Conservation (phyloP, 306 rosid species). For the Ammopiptanthus mongolicus region DNA sequence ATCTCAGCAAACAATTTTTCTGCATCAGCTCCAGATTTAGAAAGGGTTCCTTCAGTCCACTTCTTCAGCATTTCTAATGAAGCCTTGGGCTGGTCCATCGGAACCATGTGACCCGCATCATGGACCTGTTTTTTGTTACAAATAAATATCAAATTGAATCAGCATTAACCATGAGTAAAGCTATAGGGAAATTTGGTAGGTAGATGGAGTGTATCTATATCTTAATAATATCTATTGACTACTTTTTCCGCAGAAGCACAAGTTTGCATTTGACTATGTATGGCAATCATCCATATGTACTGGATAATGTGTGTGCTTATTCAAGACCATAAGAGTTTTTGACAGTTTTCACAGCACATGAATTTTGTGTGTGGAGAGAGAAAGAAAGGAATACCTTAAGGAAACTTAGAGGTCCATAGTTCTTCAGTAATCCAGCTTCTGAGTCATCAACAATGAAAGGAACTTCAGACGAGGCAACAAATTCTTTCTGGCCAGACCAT, state of each 20-base stretch:
- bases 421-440: conserved; percentile 82
- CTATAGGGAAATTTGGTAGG: neutral
- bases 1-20: conserved; percentile 54
- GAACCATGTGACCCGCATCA: conserved; percentile 98
- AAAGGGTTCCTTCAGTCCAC: conserved; percentile 79
- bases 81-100: conserved; percentile 99
- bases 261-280: neutral
- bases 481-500: conserved; percentile 92
- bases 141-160: conserved; percentile 2
- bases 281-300: neutral
- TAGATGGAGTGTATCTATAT: neutral
- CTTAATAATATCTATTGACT: neutral
- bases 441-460: conserved; percentile 68
- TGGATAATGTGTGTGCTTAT: neutral
- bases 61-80: conserved; percentile 81
- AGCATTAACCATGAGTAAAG: neutral
- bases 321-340: neutral
- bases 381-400: conserved; percentile 63
- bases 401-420: conserved; percentile 77
- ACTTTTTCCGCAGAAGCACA: conserved; percentile 3
- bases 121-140: conserved; percentile 58
- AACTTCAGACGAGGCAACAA: conserved; percentile 58
- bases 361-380: neutral
- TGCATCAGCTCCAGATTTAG: conserved; percentile 27
- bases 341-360: neutral